A percentile compares a stretch with the other conserved stretches of the same genome.
Evolutionary conservation across 2,329 filamentous ascomycete genomes (phyloP).

Genomic region (Aspergillus terreus): DNA sequence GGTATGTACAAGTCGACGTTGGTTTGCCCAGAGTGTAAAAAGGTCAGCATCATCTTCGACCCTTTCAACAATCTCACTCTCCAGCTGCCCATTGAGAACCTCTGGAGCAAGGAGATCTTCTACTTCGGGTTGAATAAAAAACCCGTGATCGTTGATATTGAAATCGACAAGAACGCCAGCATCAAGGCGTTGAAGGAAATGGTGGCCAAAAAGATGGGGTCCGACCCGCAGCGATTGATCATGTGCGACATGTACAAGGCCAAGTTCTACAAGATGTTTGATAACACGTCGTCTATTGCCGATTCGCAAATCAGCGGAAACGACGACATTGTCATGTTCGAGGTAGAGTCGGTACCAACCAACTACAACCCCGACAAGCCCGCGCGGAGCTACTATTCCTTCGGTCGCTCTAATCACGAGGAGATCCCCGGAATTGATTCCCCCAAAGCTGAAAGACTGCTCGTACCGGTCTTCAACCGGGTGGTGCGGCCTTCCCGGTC

Average conservation of each 20-base stretch:
- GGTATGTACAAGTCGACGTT: conserved; percentile 98
- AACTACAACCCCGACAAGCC: conserved; percentile 63
- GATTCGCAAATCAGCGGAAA: conserved; percentile 63
- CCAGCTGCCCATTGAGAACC: conserved; percentile 80
- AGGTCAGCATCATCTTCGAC: conserved; percentile 98
- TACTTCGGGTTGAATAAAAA: conserved; percentile 72
- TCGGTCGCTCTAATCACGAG: conserved; percentile 33
- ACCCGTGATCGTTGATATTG: conserved; percentile 70
- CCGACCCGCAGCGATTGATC: conserved; percentile 61
- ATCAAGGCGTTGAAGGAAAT: conserved; percentile 50
- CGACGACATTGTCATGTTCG: conserved; percentile 68
- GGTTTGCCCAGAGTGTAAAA: conserved; percentile 83
- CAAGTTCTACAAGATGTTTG: conserved; percentile 83
- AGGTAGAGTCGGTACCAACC: conserved; percentile 73
- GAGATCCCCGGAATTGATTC: conserved; percentile 39
- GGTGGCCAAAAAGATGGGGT: conserved; percentile 51
- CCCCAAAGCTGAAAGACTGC: conserved; percentile 43
- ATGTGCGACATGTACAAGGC: conserved; percentile 76
- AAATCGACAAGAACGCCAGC: conserved; percentile 66
- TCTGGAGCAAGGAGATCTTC: conserved; percentile 70
- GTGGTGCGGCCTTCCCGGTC: conserved; percentile 18
- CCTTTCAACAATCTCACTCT: conserved; percentile 93
- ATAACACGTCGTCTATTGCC: conserved; percentile 64
- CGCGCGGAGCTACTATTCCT: conserved; percentile 42
- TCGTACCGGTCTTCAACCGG: conserved; percentile 49